Conservation (phyloP, 1,284 basidiomycete species). For the Schizophyllum amplum region DNA sequence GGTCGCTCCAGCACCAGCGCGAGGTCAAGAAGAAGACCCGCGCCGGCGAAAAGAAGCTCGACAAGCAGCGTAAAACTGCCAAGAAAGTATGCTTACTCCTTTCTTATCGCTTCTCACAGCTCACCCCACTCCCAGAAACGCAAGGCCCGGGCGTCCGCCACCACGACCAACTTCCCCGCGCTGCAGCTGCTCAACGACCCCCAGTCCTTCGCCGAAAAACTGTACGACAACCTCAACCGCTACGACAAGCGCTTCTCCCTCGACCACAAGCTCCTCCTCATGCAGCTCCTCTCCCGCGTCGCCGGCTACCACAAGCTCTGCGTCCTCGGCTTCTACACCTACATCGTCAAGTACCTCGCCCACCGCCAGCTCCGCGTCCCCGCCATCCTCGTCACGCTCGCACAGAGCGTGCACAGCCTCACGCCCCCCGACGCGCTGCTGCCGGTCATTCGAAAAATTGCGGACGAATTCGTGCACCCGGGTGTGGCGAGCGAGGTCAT, state of each 20-base stretch:
- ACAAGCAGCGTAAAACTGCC: slow-evolving; percentile 59
- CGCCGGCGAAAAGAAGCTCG: slow-evolving; percentile 71
- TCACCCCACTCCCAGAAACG: slow-evolving; percentile 39
- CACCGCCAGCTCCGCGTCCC: slow-evolving; percentile 94
- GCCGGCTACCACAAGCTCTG: slow-evolving; percentile 92
- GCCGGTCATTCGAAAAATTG: slow-evolving; percentile 87
- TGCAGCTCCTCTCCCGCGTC: slow-evolving; percentile 95
- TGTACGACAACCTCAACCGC: slow-evolving; percentile 81
- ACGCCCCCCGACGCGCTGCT: slow-evolving; percentile 91
- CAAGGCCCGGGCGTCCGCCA: slow-evolving; percentile 37
- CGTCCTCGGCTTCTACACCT: slow-evolving; percentile 95
- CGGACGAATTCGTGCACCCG: slow-evolving; percentile 95
- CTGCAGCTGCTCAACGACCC: slow-evolving; percentile 93
- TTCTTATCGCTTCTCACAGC: slow-evolving; percentile 3
- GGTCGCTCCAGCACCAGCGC: slow-evolving; percentile 71
- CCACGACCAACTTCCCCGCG: slow-evolving; percentile 81
- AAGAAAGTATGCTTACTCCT: slow-evolving; percentile 46
- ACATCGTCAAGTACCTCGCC: slow-evolving; percentile 90
- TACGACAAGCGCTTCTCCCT: slow-evolving; percentile 92
- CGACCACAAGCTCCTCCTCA: slow-evolving; percentile 95
- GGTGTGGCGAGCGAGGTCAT: slow-evolving; percentile 95
- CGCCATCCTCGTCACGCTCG: slow-evolving; percentile 89
- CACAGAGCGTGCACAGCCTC: slow-evolving; percentile 92
- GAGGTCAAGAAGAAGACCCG: slow-evolving; percentile 88
- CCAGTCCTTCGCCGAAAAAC: slow-evolving; percentile 91